Base-by-base conservation (phyloP, 495 filamentous ascomycete genomes). In the Xeromyces bisporus region DNA sequence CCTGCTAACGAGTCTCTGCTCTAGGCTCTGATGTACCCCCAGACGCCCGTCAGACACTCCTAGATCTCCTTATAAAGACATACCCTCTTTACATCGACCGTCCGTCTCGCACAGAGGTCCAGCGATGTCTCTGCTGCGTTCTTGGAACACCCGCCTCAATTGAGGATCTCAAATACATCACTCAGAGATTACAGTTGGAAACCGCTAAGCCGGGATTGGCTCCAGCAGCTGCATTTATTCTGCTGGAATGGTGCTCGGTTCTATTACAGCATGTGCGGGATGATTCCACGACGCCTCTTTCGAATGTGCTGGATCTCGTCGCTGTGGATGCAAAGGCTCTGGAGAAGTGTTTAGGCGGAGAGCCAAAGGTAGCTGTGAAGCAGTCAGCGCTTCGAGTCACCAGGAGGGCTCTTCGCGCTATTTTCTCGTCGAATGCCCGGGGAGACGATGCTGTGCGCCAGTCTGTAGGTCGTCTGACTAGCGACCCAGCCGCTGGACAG, bases 21-120 rank as follows among this genome's bases (percentile, higher is more conserved):
- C 14, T 14, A 58, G 55, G 42, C 18, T 41, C 50, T 30, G 51
- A 54, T 26, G 21, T 60, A 45, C 43, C 60, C 9, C 44, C 51
- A 7, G 46, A 58, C 36, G 35, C 41, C 24, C 43, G 42, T 23
- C 43, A 52, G 28, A 39, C 50, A 36, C 33, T 86, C 29, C 60
- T 93, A 39, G 65, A 66, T 8, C 53, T 85, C 14, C 63, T 97
- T 21, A 80, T 93, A 56, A 66, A 70, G 46, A 93, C 83, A 21
- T 83, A 92, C 49, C 68, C 82, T 33, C 75, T 79, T 48, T 97
- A 94, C 58, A 51, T 69, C 53, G 89, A 96, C 50, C 75, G 85
- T 33, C 52, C 65, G 23, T 96, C 91, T 8, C 73, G 89, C 25
- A 67, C 67, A 41, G 86, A 81, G 11, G 81, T 80, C 12, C 74